Conservation (phyloP, 2,329 filamentous ascomycete species). For the Colletotrichum eremochloae region DNA sequence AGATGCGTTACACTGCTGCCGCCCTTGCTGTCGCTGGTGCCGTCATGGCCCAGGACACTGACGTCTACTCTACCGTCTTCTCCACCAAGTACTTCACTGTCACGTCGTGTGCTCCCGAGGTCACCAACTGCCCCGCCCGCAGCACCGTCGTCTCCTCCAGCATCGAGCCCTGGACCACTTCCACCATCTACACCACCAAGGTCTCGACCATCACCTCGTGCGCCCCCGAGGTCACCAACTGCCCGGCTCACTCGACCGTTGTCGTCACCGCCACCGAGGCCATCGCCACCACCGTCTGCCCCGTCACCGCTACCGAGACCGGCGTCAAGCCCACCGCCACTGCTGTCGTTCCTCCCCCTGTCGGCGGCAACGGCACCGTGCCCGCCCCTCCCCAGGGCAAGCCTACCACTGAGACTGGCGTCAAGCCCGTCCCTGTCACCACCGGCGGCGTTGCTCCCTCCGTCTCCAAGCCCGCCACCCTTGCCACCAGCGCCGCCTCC, state of each 20-base stretch:
- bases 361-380: constrained; percentile 46
- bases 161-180: constrained; percentile 54
- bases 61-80: constrained; percentile 63
- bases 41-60: constrained; percentile 52
- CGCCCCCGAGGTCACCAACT: constrained; percentile 72
- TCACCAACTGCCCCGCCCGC: constrained; percentile 62
- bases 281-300: constrained; percentile 61
- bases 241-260: constrained; percentile 62
- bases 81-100: constrained; percentile 68
- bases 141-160: constrained; percentile 57
- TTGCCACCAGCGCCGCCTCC: constrained; percentile 40
- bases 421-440: constrained; percentile 43
- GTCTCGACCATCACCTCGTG: constrained; percentile 73
- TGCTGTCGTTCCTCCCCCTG: constrained; percentile 46
- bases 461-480: constrained; percentile 42
- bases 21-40: constrained; percentile 63
- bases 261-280: constrained; percentile 55
- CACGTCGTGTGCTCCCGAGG: constrained; percentile 65
- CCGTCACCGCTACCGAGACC: constrained; percentile 46
- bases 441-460: constrained; percentile 42
- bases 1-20: constrained; percentile 73
- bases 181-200: constrained; percentile 69
- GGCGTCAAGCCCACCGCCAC: constrained; percentile 43
- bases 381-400: constrained; percentile 40
- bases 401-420: constrained; percentile 38